Base-by-base conservation (phyloP, 257 asterid species). In the Prunella vulgaris region DNA sequence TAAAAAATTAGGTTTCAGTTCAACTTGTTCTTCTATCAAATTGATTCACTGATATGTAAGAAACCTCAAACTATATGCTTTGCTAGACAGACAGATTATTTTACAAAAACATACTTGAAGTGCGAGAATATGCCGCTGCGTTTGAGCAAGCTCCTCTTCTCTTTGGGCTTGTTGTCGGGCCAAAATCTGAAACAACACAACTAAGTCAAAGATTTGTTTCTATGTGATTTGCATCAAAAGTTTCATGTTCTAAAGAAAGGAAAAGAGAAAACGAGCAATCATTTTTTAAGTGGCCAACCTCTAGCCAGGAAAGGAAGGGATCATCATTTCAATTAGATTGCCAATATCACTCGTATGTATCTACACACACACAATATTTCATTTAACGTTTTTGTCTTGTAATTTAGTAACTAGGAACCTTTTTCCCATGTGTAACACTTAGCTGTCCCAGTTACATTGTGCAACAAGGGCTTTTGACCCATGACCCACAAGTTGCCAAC, bases 101-200 rank as follows among this genome's bases (percentile, higher is more conserved):
- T 22, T 66, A 7, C 40, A 5, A 80, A 21, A 70, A 70, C 88
- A 67, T 84, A 83, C 96, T 78, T 94, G 99, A 77, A 94, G 93
- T 58, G 92, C 99, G 71, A 94, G 96, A 85, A 94, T 94, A 80
- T 94, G 98, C 51, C 98, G 85, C 75, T 94, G 99, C 2, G 98
- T 89, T 64, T 94, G 99, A 64, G 93, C 76, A 76, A 94, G 99
- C 87, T 94, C 99, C 75, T 94, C 99, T 80, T 94, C 99, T 83
- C 99, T 82, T 80, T 94, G 99, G 71, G 99, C 99, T 83, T 94
- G 99, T 75, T 94, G 99, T 74, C 99, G 89, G 38, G 98, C 99
- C 89, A 94, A 87, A 72, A 91, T 84, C 99, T 94, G 90, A 79
- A 78, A 74, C 40, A 48, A 42, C 48, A 74, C 49, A 60, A 76